phyloP scores from a whole-genome alignment of 495 filamentous ascomycete species.

The Aspergillus homomorphus region DNA sequence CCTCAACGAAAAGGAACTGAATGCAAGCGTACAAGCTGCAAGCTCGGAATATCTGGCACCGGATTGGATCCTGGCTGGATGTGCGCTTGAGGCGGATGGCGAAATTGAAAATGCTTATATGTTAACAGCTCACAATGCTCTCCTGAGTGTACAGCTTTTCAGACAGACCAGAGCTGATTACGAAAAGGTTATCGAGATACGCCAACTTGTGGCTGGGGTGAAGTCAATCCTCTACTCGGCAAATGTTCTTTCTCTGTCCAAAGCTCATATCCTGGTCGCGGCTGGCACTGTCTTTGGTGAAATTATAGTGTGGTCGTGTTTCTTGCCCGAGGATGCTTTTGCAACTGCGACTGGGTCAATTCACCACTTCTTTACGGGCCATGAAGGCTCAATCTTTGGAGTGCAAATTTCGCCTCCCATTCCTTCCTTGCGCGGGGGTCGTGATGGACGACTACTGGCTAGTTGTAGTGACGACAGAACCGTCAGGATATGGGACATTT shows the following conservation, averaged over 20 bases:
- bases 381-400: slow-evolving; percentile 92
- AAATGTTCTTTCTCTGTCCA: slow-evolving; percentile 58
- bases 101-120: slow-evolving; percentile 36
- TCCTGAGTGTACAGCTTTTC: slow-evolving; percentile 45
- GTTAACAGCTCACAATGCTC: slow-evolving; percentile 83
- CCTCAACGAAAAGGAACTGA: slow-evolving; percentile 8
- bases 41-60: slow-evolving; percentile 45
- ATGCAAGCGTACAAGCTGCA: slow-evolving; percentile 16
- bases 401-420: slow-evolving; percentile 70
- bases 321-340: slow-evolving; percentile 21
- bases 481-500: slow-evolving; percentile 84
- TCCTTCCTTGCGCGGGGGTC: slow-evolving; percentile 26
- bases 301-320: slow-evolving; percentile 82
- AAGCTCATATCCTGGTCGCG: slow-evolving; percentile 64
- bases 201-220: slow-evolving; percentile 61
- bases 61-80: slow-evolving; percentile 86
- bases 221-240: slow-evolving; percentile 87
- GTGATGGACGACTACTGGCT: slow-evolving; percentile 59
- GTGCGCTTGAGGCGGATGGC: slow-evolving; percentile 28
- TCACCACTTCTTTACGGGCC: slow-evolving; percentile 75
- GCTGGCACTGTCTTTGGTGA: slow-evolving; percentile 93
- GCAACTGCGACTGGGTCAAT: slow-evolving; percentile 35
- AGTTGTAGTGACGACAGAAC: slow-evolving; percentile 97
- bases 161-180: slow-evolving; percentile 19
- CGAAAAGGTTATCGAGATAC: slow-evolving; percentile 27